These are phyloP conservation scores for Zygosaccharomyces rouxii DNA, from an alignment of 805 yeast genomes.

Conservation along the genomic window DNA sequence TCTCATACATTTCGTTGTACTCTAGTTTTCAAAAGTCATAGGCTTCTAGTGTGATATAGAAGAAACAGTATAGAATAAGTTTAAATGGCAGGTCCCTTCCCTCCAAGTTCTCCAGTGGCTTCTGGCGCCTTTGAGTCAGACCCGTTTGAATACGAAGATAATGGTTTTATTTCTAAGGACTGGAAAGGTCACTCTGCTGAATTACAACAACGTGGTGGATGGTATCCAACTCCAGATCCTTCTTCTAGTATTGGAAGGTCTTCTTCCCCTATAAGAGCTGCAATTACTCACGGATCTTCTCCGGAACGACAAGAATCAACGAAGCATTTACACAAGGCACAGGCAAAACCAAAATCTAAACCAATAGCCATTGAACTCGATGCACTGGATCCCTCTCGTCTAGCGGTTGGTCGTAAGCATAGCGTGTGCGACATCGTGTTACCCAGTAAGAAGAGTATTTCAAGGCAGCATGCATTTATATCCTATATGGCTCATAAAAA, in stretches of 20 bases:
- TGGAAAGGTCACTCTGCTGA: not conserved
- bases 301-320: not conserved
- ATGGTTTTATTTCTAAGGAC: not conserved
- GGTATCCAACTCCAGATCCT: constrained; percentile 71
- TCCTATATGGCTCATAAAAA: constrained; percentile 41
- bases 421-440: constrained; percentile 30
- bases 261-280: constrained; percentile 34
- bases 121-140: constrained; percentile 1
- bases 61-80: not conserved
- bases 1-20: not conserved
- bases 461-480: constrained; percentile 34
- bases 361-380: constrained; percentile 17
- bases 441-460: constrained; percentile 32
- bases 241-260: constrained; percentile 50
- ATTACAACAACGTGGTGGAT: constrained; percentile 13
- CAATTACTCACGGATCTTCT: constrained; percentile 4
- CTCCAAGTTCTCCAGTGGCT: constrained; percentile 39
- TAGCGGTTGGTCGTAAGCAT: constrained; percentile 32
- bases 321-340: not conserved
- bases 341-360: not conserved
- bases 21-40: not conserved
- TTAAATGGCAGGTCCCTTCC: constrained; percentile 23
- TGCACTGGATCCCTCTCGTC: constrained; percentile 17
- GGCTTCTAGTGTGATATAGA: not conserved
- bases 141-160: not conserved